A percentile compares a stretch with the other conserved stretches of the same genome.
phyloP scores from a whole-genome alignment of 176 grass and related monocot genomes.

The Triticum aestivum region DNA sequence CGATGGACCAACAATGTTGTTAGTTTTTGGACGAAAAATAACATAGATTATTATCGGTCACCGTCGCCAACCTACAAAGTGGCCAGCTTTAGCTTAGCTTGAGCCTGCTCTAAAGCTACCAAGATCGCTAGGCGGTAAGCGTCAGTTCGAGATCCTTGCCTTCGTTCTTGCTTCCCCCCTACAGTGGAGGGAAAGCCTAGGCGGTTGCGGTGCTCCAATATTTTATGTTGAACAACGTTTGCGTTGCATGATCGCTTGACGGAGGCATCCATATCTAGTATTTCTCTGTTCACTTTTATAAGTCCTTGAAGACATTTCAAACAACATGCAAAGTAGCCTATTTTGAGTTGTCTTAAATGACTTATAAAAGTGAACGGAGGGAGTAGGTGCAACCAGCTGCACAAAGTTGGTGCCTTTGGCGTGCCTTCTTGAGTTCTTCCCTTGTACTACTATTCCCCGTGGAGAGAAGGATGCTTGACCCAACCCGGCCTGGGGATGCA shows the following conservation, averaged over 20 bases:
- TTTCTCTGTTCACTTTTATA: too few species aligned
- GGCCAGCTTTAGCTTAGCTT: neutral
- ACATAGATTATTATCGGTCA: slow-evolving; percentile 2
- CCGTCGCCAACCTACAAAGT: slow-evolving; percentile 33
- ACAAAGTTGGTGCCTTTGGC: slow-evolving; percentile 41
- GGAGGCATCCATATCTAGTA: slow-evolving; percentile 35
- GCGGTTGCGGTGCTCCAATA: neutral
- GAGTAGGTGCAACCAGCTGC: slow-evolving; percentile 39
- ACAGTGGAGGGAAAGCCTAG: neutral
- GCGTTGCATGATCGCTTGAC: slow-evolving; percentile 36
- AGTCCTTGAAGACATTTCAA: too few species aligned
- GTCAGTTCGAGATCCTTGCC: slow-evolving; percentile 1
- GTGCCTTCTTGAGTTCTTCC: slow-evolving; percentile 40
- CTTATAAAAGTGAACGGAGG: too few species aligned
- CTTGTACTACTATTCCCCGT: slow-evolving; percentile 34
- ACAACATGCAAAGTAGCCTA: too few species aligned
- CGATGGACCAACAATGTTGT: neutral
- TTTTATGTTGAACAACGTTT: slow-evolving; percentile 18
- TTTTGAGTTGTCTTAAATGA: too few species aligned
- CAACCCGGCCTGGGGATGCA: slow-evolving; percentile 37
- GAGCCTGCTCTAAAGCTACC: slow-evolving; percentile 17
- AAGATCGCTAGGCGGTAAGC: slow-evolving; percentile 5
- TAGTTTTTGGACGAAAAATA: neutral
- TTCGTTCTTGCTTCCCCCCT: slow-evolving; percentile 19
- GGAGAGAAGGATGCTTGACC: slow-evolving; percentile 76